phyloP scores from a whole-genome alignment of 208 protist genomes.

The Crithidia acanthocephali region DNA sequence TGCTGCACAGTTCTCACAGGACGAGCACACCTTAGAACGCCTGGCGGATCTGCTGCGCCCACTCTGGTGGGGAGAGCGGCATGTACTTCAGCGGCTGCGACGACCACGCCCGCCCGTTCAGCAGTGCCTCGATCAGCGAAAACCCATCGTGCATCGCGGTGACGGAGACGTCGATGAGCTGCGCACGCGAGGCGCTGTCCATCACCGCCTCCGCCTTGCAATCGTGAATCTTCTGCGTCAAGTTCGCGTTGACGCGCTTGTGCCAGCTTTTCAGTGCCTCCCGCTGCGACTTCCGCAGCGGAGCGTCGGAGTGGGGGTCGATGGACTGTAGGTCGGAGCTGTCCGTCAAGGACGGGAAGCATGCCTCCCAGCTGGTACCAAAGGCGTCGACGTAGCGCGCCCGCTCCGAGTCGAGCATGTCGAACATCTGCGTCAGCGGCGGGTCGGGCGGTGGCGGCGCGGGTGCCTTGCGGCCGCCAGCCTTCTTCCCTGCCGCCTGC shows the following conservation, averaged over 20 bases:
- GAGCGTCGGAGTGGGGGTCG: conserved; percentile 21
- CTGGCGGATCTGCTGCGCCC: conserved; percentile 56
- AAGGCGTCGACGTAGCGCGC: conserved; percentile 69
- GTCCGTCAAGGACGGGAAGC: conserved; percentile 60
- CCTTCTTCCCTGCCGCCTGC: neutral
- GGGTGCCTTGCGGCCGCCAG: conserved; percentile 15
- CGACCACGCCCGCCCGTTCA: conserved; percentile 74
- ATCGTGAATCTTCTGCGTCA: conserved; percentile 54
- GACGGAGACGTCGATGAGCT: conserved; percentile 69
- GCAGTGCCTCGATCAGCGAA: conserved; percentile 37
- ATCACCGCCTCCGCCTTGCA: conserved; percentile 64
- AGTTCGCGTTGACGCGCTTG: conserved; percentile 34
- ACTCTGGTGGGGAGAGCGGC: conserved; percentile 42
- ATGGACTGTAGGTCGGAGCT: conserved; percentile 49
- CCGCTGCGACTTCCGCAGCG: conserved; percentile 69
- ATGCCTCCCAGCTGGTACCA: conserved; percentile 62
- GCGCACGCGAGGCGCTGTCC: conserved; percentile 48
- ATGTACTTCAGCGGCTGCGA: conserved; percentile 74
- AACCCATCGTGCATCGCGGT: conserved; percentile 55
- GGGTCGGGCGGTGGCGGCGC: conserved; percentile 28
- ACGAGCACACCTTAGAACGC: too few relatives aligned
- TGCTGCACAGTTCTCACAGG: neutral
- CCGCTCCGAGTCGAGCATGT: conserved; percentile 58
- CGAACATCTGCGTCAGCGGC: conserved; percentile 51
- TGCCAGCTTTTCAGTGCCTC: conserved; percentile 82